phyloP scores from a whole-genome alignment of 257 asterid genomes.

The Verbena officinalis region DNA sequence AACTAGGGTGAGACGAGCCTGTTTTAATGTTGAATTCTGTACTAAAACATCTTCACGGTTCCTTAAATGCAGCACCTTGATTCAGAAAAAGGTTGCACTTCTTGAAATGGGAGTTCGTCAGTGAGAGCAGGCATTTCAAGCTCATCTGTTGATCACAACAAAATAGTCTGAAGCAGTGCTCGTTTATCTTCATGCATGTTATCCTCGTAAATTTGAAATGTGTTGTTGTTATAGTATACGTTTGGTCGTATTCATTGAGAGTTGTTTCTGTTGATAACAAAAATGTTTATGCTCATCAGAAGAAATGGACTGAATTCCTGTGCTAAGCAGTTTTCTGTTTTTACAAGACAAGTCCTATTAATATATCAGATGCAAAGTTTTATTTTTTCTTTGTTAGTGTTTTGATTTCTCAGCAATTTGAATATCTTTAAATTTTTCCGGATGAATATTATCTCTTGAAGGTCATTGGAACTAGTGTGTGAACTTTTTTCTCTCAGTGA shows the following conservation, averaged over 20 bases:
- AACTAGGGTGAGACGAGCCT: no score
- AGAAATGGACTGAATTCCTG: slow-evolving; percentile 40
- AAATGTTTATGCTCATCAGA: slow-evolving; percentile 44
- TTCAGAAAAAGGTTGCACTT: slow-evolving; percentile 62
- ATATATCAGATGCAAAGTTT: background rate
- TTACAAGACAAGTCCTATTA: slow-evolving; percentile 5
- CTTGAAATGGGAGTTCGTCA: slow-evolving; percentile 73
- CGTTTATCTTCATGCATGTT: slow-evolving; percentile 41
- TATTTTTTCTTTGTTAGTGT: background rate
- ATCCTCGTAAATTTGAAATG: slow-evolving; percentile 46
- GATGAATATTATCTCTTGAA: background rate
- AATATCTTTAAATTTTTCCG: background rate
- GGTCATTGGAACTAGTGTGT: background rate
- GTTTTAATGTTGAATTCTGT: slow-evolving; percentile 3
- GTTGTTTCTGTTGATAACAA: slow-evolving; percentile 36
- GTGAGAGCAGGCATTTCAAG: slow-evolving; percentile 66
- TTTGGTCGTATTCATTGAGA: slow-evolving; percentile 38
- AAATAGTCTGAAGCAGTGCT: slow-evolving; percentile 46
- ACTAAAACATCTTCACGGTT: slow-evolving; percentile 11
- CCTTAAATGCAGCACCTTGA: slow-evolving; percentile 59
- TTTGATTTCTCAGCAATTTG: background rate
- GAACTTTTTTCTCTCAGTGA: no score
- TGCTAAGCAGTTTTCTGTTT: slow-evolving; percentile 35
- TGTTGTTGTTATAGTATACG: slow-evolving; percentile 14
- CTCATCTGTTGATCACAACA: slow-evolving; percentile 56